phyloP scores from a whole-genome alignment of 2,329 filamentous ascomycete genomes.

The Colletotrichum magnum region DNA sequence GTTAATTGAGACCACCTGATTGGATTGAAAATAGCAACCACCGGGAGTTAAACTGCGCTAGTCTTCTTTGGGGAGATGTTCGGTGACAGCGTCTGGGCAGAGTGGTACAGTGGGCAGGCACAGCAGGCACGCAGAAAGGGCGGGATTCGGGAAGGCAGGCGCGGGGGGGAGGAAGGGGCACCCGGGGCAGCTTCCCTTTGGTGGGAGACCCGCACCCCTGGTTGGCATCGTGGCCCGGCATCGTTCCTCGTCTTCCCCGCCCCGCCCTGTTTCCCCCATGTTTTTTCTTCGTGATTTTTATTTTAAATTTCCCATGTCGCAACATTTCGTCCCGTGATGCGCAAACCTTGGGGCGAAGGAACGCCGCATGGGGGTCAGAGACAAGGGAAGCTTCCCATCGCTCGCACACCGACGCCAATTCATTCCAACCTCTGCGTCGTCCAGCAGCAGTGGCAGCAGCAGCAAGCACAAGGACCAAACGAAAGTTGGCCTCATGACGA shows the following conservation, averaged over 20 bases:
- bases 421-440: background rate
- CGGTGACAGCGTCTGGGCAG: too few species aligned
- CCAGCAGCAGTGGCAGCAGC: background rate
- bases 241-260: conserved; percentile 33
- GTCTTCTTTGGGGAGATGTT: conserved; percentile 8
- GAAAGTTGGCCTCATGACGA: conserved; percentile 12
- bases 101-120: too few species aligned
- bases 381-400: conserved; percentile 11
- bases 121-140: too few species aligned
- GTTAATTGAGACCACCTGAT: background rate
- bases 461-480: conserved; percentile 8
- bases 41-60: conserved; percentile 33
- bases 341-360: conserved; percentile 8
- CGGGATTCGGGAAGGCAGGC: too few species aligned
- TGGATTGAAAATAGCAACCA: conserved; percentile 32
- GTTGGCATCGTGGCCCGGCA: conserved; percentile 32
- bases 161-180: background rate
- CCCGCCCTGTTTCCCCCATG: conserved; percentile 28
- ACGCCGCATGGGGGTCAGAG: conserved; percentile 23
- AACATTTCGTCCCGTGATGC: conserved; percentile 34
- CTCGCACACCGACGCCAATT: background rate
- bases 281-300: conserved; percentile 18
- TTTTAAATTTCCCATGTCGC: conserved; percentile 32
- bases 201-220: background rate
- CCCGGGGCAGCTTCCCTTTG: background rate